Evolutionary conservation across 1,284 basidiomycete species (phyloP).

Genomic region (Leccinum laetum): DNA sequence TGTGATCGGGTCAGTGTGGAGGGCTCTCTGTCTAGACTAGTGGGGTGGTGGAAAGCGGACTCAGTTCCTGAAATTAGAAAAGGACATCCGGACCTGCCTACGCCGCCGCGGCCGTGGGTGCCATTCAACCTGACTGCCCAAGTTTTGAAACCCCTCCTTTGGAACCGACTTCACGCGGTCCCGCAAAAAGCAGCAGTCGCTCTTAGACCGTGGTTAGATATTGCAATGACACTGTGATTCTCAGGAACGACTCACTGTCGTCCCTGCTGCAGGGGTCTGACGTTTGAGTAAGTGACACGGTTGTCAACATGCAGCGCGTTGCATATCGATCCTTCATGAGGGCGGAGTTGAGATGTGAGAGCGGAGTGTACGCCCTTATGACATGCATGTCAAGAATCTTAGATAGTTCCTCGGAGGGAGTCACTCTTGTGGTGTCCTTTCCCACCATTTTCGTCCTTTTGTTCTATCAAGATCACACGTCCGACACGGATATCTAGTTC

Average conservation of each 20-base stretch:
- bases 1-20: background rate
- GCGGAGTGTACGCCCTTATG: background rate
- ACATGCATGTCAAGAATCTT: background rate
- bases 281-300: background rate
- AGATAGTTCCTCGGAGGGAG: background rate
- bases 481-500: background rate
- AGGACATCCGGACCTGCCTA: background rate
- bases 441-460: background rate
- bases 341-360: background rate
- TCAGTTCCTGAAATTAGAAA: slow-evolving; percentile 8
- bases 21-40: background rate
- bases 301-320: background rate
- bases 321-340: background rate
- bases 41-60: background rate
- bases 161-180: slow-evolving; percentile 19
- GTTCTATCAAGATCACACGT: background rate
- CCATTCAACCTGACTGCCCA: background rate
- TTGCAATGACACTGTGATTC: slow-evolving; percentile 11
- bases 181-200: slow-evolving; percentile 5
- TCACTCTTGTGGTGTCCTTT: background rate
- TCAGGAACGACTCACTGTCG: slow-evolving; percentile 19
- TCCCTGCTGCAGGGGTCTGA: background rate
- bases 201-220: slow-evolving; percentile 1
- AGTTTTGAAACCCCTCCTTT: slow-evolving; percentile 9
- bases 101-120: background rate